phyloP scores from a whole-genome alignment of 2,329 filamentous ascomycete species.

The Colletotrichum siamense region DNA sequence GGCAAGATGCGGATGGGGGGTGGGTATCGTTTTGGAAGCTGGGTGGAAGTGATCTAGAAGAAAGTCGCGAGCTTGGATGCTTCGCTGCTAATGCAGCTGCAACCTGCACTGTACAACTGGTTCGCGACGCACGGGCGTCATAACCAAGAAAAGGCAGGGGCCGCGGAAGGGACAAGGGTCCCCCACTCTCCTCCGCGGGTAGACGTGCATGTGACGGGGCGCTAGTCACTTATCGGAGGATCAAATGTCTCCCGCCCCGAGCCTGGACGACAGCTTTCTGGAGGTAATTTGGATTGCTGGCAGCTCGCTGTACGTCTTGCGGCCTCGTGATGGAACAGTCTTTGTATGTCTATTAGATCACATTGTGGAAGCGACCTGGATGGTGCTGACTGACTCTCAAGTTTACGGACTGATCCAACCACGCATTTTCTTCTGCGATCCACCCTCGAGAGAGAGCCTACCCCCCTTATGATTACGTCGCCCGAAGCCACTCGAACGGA shows the following conservation, averaged over 20 bases:
- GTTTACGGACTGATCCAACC: not conserved
- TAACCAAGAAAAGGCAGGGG: constrained; percentile 12
- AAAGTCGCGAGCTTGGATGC: not conserved
- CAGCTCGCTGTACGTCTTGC: not conserved
- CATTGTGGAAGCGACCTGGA: not conserved
- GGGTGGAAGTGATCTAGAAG: not conserved
- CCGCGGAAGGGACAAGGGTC: not conserved
- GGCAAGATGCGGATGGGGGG: not conserved
- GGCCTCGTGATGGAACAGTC: constrained; percentile 12
- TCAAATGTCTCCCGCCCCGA: constrained; percentile 6
- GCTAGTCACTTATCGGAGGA: constrained; percentile 20
- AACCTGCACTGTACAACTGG: not conserved
- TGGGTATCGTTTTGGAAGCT: not conserved
- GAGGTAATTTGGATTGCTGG: not conserved
- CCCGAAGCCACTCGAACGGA: not conserved
- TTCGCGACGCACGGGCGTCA: not conserved
- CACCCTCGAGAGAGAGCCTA: not conserved
- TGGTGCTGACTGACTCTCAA: not conserved
- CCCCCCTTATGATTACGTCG: constrained; percentile 14
- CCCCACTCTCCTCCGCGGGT: not conserved
- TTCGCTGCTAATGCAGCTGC: not conserved
- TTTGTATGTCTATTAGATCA: not conserved
- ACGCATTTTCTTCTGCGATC: not conserved
- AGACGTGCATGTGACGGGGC: constrained; percentile 18
- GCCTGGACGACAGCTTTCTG: not conserved